These are phyloP conservation scores for Beauveria bassiana DNA, from an alignment of 2,329 filamentous ascomycete species.

Conservation along the genomic window DNA sequence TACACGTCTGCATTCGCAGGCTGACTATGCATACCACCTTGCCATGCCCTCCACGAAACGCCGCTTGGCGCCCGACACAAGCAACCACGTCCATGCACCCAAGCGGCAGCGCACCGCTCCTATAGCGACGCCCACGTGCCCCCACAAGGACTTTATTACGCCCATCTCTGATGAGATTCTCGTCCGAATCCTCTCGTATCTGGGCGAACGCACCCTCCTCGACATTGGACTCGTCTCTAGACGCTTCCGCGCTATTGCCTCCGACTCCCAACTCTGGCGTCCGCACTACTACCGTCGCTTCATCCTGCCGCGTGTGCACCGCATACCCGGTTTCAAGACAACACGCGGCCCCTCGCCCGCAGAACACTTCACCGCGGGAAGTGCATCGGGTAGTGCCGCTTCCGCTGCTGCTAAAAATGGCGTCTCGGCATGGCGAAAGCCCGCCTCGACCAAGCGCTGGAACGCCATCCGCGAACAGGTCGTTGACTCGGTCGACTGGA, in stretches of 20 bases:
- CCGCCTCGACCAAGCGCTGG: constrained; percentile 17
- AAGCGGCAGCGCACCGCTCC: not conserved
- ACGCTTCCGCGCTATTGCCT: constrained; percentile 64
- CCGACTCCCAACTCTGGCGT: constrained; percentile 88
- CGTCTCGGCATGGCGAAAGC: constrained; percentile 34
- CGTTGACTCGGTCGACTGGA: constrained; percentile 61
- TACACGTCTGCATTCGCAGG: not conserved
- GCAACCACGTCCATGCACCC: not conserved
- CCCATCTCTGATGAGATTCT: constrained; percentile 80
- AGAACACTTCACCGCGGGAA: not conserved
- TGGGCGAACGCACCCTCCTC: constrained; percentile 63
- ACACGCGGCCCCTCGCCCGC: constrained; percentile 24
- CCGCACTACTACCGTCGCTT: constrained; percentile 80
- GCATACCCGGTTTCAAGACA: constrained; percentile 58
- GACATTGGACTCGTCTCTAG: constrained; percentile 58
- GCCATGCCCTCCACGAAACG: constrained; percentile 1
- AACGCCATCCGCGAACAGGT: constrained; percentile 1
- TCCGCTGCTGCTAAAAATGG: too few species aligned
- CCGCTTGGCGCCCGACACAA: not conserved
- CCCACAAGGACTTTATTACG: constrained; percentile 53
- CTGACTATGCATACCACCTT: not conserved
- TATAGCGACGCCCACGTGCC: too few species aligned
- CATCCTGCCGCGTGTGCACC: constrained; percentile 70
- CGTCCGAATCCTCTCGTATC: constrained; percentile 70
- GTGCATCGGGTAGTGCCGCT: constrained; percentile 22